Evolutionary conservation across 2,329 filamentous ascomycete genomes (phyloP), one percentile per base, ranked within the genome.

Genomic region (Fusarium sp.): DNA sequence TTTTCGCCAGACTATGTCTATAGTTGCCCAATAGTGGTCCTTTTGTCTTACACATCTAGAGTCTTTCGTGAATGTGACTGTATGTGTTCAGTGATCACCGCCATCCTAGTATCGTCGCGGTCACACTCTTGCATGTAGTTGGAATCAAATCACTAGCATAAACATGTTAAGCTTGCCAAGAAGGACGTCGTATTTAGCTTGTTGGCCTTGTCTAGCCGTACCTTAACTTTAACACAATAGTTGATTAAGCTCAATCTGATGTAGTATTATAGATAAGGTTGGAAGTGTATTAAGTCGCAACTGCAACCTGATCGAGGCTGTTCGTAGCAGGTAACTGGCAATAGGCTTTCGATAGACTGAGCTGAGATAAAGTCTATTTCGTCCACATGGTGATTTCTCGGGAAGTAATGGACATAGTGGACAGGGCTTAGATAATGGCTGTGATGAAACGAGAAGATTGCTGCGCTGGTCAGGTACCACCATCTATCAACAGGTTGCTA

Each of bases 1-100:
- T 52, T 63, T 70, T 71, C 64, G 55, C 68, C 64, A 71, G 68
- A 71, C 68, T 69, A 71, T 60, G 64, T 71, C 68, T 72, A 71
- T 71, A 71, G 68, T 69, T 71, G 59, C 52, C 59, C 63, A 69
- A 66, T 66, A 70, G 68, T 51, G 64, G 68, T 61, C 68, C 59
- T 25, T 69, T 66, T 56, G 63, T 62, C 22, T 46, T 56, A 43
- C 57, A 69, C 16, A 20, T 20, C 30, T 30, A 30, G 12, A 42
- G 20, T 16, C 11, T 14, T 18, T 29, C 40, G 11, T 12, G 40
- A 24, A 44, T 27, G 27, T 30, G 55, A 32, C 8, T 18, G 14
- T 55, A 22, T 42, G 30, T 38, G 16, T 18, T 38, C 9, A 38
- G 34, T 38, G n/a, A 38, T 38, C 34, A 38, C 18, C 34, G 34